Percentiles rank a stretch among this genome's conserved stretches.
Conservation (phyloP, 1,284 basidiomycete genomes). For the Lignosus rhinocerotis region DNA sequence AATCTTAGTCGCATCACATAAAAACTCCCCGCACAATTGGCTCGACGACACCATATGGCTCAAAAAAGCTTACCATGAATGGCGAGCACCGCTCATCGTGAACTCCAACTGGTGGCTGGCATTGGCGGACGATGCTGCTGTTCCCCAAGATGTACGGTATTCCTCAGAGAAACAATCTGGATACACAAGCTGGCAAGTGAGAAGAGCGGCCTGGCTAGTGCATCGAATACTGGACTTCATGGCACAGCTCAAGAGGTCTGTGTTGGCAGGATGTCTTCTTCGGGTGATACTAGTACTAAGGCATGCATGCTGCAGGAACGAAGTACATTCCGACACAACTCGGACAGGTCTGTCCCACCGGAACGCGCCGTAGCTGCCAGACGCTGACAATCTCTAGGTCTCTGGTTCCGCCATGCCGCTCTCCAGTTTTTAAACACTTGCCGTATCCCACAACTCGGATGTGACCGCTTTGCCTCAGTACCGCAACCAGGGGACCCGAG, state of each 20-base stretch:
- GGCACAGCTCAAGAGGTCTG: constrained; percentile 62
- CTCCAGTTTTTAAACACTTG: constrained; percentile 75
- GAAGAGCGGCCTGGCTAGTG: constrained; percentile 84
- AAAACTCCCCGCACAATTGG: constrained; percentile 89
- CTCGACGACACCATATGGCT: constrained; percentile 95
- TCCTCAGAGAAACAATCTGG: constrained; percentile 41
- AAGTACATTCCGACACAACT: constrained; percentile 55
- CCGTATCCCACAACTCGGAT: constrained; percentile 67
- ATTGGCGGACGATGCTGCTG: constrained; percentile 64
- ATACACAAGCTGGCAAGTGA: constrained; percentile 82
- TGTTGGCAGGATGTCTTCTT: constrained; percentile 2
- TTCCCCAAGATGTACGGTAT: constrained; percentile 48
- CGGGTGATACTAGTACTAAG: neutral
- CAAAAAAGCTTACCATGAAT: constrained; percentile 88
- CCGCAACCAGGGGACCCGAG: constrained; percentile 44
- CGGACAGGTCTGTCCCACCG: constrained; percentile 45
- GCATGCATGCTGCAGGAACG: constrained; percentile 44
- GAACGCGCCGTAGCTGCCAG: neutral
- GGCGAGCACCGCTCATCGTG: constrained; percentile 83
- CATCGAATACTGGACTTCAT: constrained; percentile 82
- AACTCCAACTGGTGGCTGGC: constrained; percentile 99
- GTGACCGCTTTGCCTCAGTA: constrained; percentile 61
- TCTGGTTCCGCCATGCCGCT: constrained; percentile 63
- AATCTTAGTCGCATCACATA: constrained; percentile 27
- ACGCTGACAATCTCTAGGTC: constrained; percentile 38